Evolutionary conservation across 805 yeast species (phyloP), one percentile per base, ranked within the genome.

Genomic region (Wickerhamiella australiensis): DNA sequence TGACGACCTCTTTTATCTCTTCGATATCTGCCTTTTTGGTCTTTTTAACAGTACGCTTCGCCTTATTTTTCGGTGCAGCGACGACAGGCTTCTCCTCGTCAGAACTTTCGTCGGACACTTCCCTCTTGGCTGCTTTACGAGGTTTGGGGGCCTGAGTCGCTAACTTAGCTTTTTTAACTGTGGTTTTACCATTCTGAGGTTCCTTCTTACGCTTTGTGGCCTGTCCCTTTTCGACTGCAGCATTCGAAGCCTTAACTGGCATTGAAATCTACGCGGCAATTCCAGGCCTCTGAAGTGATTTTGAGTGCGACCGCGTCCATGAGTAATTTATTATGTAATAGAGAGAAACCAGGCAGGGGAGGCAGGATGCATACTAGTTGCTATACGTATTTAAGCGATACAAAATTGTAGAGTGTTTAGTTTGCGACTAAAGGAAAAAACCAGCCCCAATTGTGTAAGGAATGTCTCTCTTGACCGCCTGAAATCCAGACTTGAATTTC

Each of bases 1-100:
- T 55, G 23, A 55, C 53, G 38, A 58, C 56, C 35, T 50, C 46
- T 7, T 53, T 46, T 29, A 53, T 55, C 50, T 55, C 55, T 29
- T 52, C 26, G n/a, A 47, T 40, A 31, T 33, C 47, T n/a, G 35
- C 37, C 22, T 46, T 50, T 33, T 49, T 49, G 17, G 44, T 37
- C 2, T 33, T 18, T 15, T 52, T 48, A 5, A 31, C 26, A 9
- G 37, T 8, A 33, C 15, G 6, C 13, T 33, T 33, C 7, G 17
- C 15, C 6, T 33, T 33, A 9, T 33, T 33, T 33, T 11, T 33
- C 17, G 37, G 37, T 9, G 37, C 15, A 5, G 37, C 37, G 11
- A 11, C 11, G 9, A 26, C 29, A n/a, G 27, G 9, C 12, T n/a
- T 7, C 15, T 31, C 36, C 15, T 31, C 15, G 13, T 9, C 15